Evolutionary conservation across 2,329 filamentous ascomycete genomes (phyloP), one percentile per base, ranked within the genome.

Genomic region (Sporothrix phasma): DNA sequence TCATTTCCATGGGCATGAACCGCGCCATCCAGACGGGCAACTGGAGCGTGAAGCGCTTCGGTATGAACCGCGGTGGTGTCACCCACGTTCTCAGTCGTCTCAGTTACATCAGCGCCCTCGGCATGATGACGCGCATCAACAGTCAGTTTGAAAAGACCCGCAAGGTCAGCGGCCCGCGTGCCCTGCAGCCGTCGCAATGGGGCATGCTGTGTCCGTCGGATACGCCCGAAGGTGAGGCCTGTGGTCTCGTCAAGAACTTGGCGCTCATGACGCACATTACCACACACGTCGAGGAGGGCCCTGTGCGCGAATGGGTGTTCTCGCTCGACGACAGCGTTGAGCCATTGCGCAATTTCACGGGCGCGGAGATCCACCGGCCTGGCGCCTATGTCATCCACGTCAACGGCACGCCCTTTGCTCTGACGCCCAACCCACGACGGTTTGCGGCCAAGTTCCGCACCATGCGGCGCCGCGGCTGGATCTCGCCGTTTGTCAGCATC

Each of bases 201-300:
- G 94, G 94, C 70, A 97, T 99, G 92, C 81, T 99, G 63, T 99
- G 94, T 73, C 89, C 92, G 0, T 95, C 94, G 11, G 94, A 99
- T 80, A 99, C 94, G 0, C 94, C 94, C 6, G 94, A 99, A 87
- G 94, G 94, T 77, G 94, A 99, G 79, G 92, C 94, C 11, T 99
- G 94, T 77, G 94, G 94, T 81, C 78, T 99, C 64, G 92, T 99
- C 70, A 99, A 99, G 81, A 99, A 99, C 72, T 77, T 99, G 78
- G 94, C 94, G 8, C 80, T 99, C 64, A 99, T 99, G 94, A 99
- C 95, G 61, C 95, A 99, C 72, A 97, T 99, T 70, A 99, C 94
- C 0, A 99, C 94, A 1, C 91, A 96, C 68, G 91, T 96, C 64
- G 92, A 97, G 64, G 94, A 97, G 73, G 90, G 86, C 19, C 92